Evolutionary conservation across 1,284 basidiomycete species (phyloP).

Genomic region (Papiliotrema nemorosa): DNA sequence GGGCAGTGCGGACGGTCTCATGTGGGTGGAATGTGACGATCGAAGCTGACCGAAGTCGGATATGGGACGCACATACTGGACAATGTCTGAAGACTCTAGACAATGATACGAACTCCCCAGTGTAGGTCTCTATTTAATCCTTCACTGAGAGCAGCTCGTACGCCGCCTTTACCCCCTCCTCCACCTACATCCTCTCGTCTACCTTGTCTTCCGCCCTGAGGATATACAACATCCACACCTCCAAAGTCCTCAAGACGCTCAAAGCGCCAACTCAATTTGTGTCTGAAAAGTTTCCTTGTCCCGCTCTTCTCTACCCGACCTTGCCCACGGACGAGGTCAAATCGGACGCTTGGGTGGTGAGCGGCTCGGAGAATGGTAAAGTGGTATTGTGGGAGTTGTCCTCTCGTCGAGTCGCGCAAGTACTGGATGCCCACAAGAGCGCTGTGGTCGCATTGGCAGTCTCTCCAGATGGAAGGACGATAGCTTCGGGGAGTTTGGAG

Average conservation of each 20-base stretch:
- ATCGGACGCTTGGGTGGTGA: slow-evolving; percentile 60
- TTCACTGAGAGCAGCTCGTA: slow-evolving; percentile 22
- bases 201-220: slow-evolving; percentile 91
- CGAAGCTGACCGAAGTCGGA: slow-evolving; percentile 59
- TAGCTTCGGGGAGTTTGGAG: slow-evolving; percentile 79
- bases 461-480: slow-evolving; percentile 65
- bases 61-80: slow-evolving; percentile 95
- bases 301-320: slow-evolving; percentile 27
- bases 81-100: slow-evolving; percentile 96
- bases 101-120: slow-evolving; percentile 91
- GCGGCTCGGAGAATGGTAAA: slow-evolving; percentile 86
- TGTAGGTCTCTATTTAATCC: slow-evolving; percentile 53
- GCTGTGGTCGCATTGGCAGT: slow-evolving; percentile 50
- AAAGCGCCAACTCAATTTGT: slow-evolving; percentile 24
- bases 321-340: not conserved
- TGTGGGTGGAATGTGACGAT: slow-evolving; percentile 58
- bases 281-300: slow-evolving; percentile 33
- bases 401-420: slow-evolving; percentile 67
- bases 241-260: slow-evolving; percentile 85
- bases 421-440: slow-evolving; percentile 56
- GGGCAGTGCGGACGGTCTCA: slow-evolving; percentile 91
- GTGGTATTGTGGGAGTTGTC: slow-evolving; percentile 90
- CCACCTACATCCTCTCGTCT: slow-evolving; percentile 77
- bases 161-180: slow-evolving; percentile 79
- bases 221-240: slow-evolving; percentile 90